Percentiles rank a stretch among this genome's conserved stretches.
phyloP scores from a whole-genome alignment of 192 early-diverging fungal species.

The Linnemannia schmuckeri region DNA sequence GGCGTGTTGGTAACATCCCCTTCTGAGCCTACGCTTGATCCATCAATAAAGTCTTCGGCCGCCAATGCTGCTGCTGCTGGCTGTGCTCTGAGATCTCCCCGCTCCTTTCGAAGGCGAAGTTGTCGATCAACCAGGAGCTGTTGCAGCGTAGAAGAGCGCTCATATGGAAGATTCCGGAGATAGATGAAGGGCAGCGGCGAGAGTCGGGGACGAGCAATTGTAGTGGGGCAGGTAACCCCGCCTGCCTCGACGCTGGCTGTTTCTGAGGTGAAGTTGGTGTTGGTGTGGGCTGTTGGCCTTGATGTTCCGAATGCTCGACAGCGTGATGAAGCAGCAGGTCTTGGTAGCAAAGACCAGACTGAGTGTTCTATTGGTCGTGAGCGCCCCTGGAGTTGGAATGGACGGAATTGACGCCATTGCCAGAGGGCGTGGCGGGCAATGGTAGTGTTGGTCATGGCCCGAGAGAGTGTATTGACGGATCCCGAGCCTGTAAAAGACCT shows the following conservation, averaged over 20 bases:
- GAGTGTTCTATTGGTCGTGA: neutral
- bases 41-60: neutral
- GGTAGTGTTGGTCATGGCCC: neutral
- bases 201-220: conserved; percentile 34
- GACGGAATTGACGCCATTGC: neutral
- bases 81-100: conserved; percentile 9
- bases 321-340: neutral
- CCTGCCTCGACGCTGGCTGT: neutral
- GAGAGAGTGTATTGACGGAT: neutral
- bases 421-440: neutral
- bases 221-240: conserved; percentile 24
- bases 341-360: neutral
- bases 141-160: conserved; percentile 33
- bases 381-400: neutral
- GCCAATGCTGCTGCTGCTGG: neutral
- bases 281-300: neutral
- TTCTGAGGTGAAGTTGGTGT: neutral
- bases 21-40: neutral
- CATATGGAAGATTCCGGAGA: conserved; percentile 52
- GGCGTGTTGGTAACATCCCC: conserved; percentile 1
- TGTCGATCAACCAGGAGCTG: conserved; percentile 47
- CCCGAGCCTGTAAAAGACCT: neutral
- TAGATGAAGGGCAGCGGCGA: conserved; percentile 49
- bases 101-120: conserved; percentile 42
- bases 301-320: neutral